phyloP scores from a whole-genome alignment of 2,329 filamentous ascomycete genomes.

The Thielaviopsis populi region DNA sequence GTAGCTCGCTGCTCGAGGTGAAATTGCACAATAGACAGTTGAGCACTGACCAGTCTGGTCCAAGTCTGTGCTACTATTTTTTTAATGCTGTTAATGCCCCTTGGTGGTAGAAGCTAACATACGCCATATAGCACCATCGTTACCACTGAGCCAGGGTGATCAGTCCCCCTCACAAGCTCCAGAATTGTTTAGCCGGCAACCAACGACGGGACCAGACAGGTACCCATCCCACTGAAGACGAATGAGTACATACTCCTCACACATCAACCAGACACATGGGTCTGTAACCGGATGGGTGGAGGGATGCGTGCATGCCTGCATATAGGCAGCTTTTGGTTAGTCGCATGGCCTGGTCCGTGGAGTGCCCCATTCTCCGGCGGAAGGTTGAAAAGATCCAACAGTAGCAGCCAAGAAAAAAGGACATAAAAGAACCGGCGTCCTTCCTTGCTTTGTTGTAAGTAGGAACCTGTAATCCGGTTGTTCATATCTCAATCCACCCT shows the following conservation, averaged over 20 bases:
- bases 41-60: background rate
- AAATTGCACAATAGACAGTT: background rate
- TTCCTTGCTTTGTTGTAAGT: background rate
- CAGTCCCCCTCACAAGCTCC: background rate
- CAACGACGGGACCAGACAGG: background rate
- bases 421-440: background rate
- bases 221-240: background rate
- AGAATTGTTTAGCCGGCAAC: background rate
- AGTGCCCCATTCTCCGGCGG: background rate
- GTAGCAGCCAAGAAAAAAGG: background rate
- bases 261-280: too few relatives aligned
- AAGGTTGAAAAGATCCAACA: background rate
- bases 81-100: background rate
- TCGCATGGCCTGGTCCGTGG: background rate
- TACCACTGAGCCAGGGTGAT: background rate
- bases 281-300: too few relatives aligned
- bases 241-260: too few relatives aligned
- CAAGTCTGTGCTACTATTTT: slow-evolving; percentile 1
- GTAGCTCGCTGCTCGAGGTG: background rate
- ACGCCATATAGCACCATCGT: background rate
- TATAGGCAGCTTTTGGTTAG: background rate
- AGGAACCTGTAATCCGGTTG: background rate
- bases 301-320: too few relatives aligned
- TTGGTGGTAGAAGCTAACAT: background rate
- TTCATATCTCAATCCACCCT: background rate